These are phyloP conservation scores for Colletotrichum somersetense DNA, from an alignment of 2,329 filamentous ascomycete species.

Conservation along the genomic window DNA sequence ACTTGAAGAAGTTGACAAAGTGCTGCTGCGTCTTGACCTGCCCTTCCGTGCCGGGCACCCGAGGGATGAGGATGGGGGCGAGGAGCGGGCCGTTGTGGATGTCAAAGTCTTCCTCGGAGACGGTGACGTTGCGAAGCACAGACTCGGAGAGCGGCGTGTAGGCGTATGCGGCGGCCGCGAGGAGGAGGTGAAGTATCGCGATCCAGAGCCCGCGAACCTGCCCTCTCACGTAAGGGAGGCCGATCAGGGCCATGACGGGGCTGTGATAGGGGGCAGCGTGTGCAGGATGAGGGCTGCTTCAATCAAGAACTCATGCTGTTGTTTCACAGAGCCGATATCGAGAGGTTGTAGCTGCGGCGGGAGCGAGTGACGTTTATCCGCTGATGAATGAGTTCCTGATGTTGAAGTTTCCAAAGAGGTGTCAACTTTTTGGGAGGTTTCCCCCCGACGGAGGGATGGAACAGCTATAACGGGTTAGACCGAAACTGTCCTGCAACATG, in stretches of 20 bases:
- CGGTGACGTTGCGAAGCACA: constrained; percentile 73
- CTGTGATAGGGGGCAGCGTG: constrained; percentile 21
- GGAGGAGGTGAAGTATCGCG: constrained; percentile 42
- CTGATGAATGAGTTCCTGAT: constrained; percentile 14
- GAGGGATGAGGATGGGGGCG: constrained; percentile 80
- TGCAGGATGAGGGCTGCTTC: constrained; percentile 15
- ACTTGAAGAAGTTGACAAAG: constrained; percentile 78
- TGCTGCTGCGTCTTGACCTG: constrained; percentile 76
- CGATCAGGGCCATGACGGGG: constrained; percentile 29
- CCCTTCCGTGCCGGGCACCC: constrained; percentile 80
- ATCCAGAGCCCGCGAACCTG: constrained; percentile 33
- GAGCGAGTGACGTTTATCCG: neutral
- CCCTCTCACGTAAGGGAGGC: constrained; percentile 37
- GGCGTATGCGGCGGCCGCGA: constrained; percentile 46
- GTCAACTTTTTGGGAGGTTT: constrained; percentile 38
- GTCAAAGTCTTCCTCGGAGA: constrained; percentile 75
- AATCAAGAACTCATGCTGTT: constrained; percentile 39
- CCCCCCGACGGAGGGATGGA: constrained; percentile 19
- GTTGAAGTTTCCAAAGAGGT: constrained; percentile 36
- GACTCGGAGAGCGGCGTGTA: constrained; percentile 70
- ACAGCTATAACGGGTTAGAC: constrained; percentile 34
- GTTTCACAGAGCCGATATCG: neutral
- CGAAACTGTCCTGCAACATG: constrained; percentile 40
- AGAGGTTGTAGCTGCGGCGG: neutral
- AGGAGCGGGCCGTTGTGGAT: constrained; percentile 75